Conservation (phyloP, 2,329 filamentous ascomycete genomes). For the Chlorencoelia australis region DNA sequence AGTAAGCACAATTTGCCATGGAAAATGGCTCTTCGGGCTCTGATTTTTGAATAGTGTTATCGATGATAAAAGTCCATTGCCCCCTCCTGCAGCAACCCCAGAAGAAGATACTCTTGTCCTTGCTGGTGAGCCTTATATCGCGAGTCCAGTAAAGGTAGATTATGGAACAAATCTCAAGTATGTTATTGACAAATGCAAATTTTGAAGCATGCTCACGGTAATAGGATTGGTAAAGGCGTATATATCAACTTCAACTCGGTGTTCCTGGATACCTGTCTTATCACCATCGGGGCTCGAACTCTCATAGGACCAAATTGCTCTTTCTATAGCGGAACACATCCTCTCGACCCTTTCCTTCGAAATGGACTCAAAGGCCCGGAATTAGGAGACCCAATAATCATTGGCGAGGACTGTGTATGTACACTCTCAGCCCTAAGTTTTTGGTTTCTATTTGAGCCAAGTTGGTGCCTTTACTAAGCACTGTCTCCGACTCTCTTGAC, state of each 20-base stretch:
- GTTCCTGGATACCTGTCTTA: conserved; percentile 66
- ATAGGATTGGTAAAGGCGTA: conserved; percentile 54
- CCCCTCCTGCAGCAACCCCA: conserved; percentile 43
- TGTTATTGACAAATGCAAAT: conserved; percentile 8
- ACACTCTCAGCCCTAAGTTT: not conserved
- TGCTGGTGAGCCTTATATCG: conserved; percentile 56
- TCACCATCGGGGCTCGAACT: conserved; percentile 67
- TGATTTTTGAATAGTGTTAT: conserved; percentile 39
- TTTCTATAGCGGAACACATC: conserved; percentile 68
- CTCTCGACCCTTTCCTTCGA: conserved; percentile 62
- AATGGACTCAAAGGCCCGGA: conserved; percentile 71
- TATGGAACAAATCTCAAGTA: conserved; percentile 66
- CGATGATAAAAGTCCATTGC: conserved; percentile 51
- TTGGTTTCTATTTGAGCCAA: not conserved
- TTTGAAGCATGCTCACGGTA: conserved; percentile 3
- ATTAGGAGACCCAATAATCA: conserved; percentile 57
- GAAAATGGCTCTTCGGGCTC: no score
- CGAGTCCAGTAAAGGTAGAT: conserved; percentile 60
- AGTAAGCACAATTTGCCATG: conserved; percentile 43
- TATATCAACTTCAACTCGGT: conserved; percentile 69
- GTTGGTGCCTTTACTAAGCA: no score
- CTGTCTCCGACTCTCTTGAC: no score
- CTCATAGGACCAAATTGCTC: conserved; percentile 70
- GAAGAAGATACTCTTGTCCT: conserved; percentile 58
- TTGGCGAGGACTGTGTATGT: conserved; percentile 61